Conservation (phyloP, 441 rosid species). For the Adansonia gregorii region DNA sequence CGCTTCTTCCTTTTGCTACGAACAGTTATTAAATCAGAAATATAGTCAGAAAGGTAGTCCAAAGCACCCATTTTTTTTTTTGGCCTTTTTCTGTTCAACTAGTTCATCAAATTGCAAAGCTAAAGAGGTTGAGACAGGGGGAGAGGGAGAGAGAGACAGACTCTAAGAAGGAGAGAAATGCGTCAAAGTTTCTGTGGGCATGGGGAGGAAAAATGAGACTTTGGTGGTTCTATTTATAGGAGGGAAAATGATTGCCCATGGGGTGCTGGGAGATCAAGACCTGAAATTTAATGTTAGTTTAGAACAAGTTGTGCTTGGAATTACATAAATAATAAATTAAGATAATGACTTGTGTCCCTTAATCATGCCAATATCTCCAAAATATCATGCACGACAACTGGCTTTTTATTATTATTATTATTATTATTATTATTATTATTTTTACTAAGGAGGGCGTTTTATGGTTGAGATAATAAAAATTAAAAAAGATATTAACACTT, state of each 20-base stretch:
- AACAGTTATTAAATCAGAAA: constrained; percentile 48
- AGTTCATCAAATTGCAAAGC: neutral
- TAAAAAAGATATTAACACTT: too few relatives aligned
- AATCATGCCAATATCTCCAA: constrained; percentile 32
- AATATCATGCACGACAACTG: constrained; percentile 29
- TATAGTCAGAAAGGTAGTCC: constrained; percentile 54
- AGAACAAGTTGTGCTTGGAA: constrained; percentile 34
- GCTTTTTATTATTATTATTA: neutral
- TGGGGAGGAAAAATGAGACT: constrained; percentile 20
- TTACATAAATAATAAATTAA: constrained; percentile 19
- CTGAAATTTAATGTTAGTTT: constrained; percentile 1
- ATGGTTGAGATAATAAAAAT: too few relatives aligned
- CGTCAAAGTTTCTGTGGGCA: neutral
- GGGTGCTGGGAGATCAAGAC: neutral
- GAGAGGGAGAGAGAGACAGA: neutral
- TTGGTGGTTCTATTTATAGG: constrained; percentile 25
- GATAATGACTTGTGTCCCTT: constrained; percentile 37
- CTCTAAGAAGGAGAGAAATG: neutral
- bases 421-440: too few relatives aligned
- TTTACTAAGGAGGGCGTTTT: too few relatives aligned
- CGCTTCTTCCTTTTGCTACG: constrained; percentile 51
- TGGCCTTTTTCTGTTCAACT: neutral
- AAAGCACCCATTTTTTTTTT: constrained; percentile 65
- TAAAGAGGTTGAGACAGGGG: constrained; percentile 1
- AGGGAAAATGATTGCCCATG: constrained; percentile 1